A percentile compares a stretch with the other conserved stretches of the same genome.
Conservation (phyloP, 2,329 filamentous ascomycete genomes). For the Aureobasidium uvarum region DNA sequence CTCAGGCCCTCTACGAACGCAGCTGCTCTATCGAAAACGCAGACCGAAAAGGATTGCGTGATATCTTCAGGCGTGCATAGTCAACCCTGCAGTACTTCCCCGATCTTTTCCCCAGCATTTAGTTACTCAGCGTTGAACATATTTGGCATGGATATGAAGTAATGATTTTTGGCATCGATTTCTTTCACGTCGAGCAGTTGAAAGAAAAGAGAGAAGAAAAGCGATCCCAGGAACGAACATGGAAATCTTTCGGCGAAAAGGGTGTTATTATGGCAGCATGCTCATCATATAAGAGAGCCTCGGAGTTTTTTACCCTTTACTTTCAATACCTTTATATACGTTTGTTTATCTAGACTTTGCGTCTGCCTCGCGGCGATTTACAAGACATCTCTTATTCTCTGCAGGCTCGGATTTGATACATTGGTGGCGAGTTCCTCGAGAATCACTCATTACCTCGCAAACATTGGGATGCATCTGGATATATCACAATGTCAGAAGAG, state of each 20-base stretch:
- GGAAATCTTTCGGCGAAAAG: neutral
- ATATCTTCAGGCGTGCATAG: conserved; percentile 28
- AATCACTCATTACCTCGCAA: neutral
- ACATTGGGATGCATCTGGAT: neutral
- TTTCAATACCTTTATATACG: conserved; percentile 4
- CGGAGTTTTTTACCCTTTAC: neutral
- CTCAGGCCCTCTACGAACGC: conserved; percentile 29
- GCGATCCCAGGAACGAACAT: conserved; percentile 6
- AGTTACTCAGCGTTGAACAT: neutral
- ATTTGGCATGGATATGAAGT: conserved; percentile 18
- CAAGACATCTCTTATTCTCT: neutral
- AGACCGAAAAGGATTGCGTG: conserved; percentile 26
- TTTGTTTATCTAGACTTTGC: conserved; percentile 4
- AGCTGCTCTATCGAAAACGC: conserved; percentile 24
- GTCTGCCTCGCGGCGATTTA: conserved; percentile 5
- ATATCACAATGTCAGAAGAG: neutral
- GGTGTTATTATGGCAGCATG: conserved; percentile 5
- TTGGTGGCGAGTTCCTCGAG: neutral
- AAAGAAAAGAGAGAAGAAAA: conserved; percentile 7
- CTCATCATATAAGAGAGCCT: conserved; percentile 3
- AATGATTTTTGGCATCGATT: conserved; percentile 19
- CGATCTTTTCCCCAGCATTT: neutral
- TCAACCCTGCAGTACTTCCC: neutral
- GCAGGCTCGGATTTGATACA: neutral
- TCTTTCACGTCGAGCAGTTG: conserved; percentile 3